Conservation (phyloP, 805 yeast species). For the Millerozyma miso region DNA sequence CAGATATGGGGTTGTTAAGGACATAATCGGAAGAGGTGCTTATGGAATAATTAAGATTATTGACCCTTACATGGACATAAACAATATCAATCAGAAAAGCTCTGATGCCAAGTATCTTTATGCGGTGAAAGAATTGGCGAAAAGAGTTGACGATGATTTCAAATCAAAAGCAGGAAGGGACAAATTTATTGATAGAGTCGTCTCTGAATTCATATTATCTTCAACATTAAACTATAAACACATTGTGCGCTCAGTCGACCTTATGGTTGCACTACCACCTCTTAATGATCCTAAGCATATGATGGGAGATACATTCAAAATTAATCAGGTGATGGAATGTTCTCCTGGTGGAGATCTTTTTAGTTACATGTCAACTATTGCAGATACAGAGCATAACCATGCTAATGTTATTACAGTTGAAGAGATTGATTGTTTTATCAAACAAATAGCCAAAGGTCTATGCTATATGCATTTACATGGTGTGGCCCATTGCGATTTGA, state of each 20-base stretch:
- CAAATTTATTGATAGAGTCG: conserved; percentile 64
- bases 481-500: conserved; percentile 89
- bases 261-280: conserved; percentile 45
- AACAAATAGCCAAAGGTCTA: conserved; percentile 79
- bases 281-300: neutral
- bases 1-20: conserved; percentile 31
- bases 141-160: conserved; percentile 12
- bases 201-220: conserved; percentile 88
- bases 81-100: neutral
- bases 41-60: conserved; percentile 35
- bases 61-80: conserved; percentile 13
- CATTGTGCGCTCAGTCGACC: conserved; percentile 72
- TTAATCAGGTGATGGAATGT: conserved; percentile 38
- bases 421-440: conserved; percentile 87
- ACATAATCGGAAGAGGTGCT: conserved; percentile 35
- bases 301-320: conserved; percentile 8
- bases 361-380: conserved; percentile 21
- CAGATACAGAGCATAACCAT: conserved; percentile 5
- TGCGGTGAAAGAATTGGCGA: conserved; percentile 33
- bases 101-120: conserved; percentile 11
- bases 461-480: conserved; percentile 87
- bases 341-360: conserved; percentile 34
- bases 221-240: conserved; percentile 72
- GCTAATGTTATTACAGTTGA: conserved; percentile 20
- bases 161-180: conserved; percentile 23